These are phyloP conservation scores for Ophiostoma australiae DNA, from an alignment of 2,329 filamentous ascomycete genomes.

Conservation along the genomic window DNA sequence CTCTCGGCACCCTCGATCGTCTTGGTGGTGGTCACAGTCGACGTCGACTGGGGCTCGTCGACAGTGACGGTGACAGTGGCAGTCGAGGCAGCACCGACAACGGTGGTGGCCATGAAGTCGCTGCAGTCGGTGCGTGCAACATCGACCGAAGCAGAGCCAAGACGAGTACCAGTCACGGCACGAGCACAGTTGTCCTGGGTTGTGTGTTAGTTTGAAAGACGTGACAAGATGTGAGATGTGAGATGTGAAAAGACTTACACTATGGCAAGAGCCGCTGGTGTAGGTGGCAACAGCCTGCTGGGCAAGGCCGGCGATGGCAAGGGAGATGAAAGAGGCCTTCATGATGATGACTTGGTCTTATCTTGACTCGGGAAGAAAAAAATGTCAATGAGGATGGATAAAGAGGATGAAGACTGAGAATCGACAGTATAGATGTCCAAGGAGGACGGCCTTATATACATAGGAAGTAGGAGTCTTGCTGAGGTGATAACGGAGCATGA, in stretches of 20 bases:
- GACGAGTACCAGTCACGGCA: conserved; percentile 7
- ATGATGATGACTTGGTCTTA: conserved; percentile 7
- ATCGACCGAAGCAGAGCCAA: neutral
- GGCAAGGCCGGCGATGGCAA: conserved; percentile 13
- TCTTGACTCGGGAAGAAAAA: neutral
- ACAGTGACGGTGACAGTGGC: neutral
- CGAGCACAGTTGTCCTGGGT: conserved; percentile 16
- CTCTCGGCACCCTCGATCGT: neutral
- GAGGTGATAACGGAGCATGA: neutral
- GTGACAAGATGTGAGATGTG: too few relatives aligned
- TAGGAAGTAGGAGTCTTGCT: neutral
- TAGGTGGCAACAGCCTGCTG: conserved; percentile 16
- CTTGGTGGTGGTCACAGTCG: conserved; percentile 1
- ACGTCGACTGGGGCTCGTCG: neutral
- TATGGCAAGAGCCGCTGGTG: neutral
- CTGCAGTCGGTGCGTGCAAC: conserved; percentile 4
- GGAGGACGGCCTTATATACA: conserved; percentile 13
- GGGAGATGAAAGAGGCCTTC: conserved; percentile 16
- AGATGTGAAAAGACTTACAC: neutral
- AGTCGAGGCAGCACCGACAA: neutral
- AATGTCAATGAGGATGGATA: neutral
- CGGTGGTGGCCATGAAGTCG: conserved; percentile 4
- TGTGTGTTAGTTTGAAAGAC: neutral
- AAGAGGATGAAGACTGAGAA: neutral
- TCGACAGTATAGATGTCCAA: neutral